Evolutionary conservation across 2,329 filamentous ascomycete species (phyloP), one percentile per base, ranked within the genome.

Genomic region (Verticillium dahliae): DNA sequence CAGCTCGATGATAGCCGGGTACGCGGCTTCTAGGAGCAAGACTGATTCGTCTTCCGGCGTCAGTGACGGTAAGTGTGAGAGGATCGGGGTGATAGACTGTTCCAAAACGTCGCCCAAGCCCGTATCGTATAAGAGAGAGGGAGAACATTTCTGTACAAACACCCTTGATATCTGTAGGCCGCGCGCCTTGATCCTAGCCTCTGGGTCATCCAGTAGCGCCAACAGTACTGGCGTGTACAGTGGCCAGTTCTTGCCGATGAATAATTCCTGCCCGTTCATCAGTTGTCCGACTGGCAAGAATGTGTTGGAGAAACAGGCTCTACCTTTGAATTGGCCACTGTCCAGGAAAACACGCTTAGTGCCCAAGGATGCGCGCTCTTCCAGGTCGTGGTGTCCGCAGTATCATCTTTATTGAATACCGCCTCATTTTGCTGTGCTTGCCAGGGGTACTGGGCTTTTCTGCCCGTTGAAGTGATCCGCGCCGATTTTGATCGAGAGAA

Each of bases 51-150:
- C 71, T 68, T 91, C 89, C 0, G 90, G 86, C 0, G 91, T 97
- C 52, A 96, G 77, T 13, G 82, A 85, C 0, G 94, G 93, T 6
- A 97, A 80, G 68, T 87, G 90, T 7, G 89, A 81, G n/a, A 97
- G 81, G 39, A 87, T 86, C 0, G 91, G 90, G 65, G 88, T 82
- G 1, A 91, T 74, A 3, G 87, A 84, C 22, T 91, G 84, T 68
- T 88, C 83, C 63, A 94, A 89, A 33, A 94, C 82, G 14, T 81
- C 75, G 27, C 81, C 83, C 7, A 94, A 83, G 1, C 90, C 90
- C 0, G 86, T 90, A 56, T 80, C 79, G 13, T 72, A 73, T 55
- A 93, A 79, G 2, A 88, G 78, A 4, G 73, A 69, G 1, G 75
- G 65, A 0, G 85, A 81, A 54, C 85, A 84, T 58, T 77, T 80